Evolutionary conservation across 1,284 basidiomycete species (phyloP), one percentile per base, ranked within the genome.

Genomic region (Sporisorium scitamineum): DNA sequence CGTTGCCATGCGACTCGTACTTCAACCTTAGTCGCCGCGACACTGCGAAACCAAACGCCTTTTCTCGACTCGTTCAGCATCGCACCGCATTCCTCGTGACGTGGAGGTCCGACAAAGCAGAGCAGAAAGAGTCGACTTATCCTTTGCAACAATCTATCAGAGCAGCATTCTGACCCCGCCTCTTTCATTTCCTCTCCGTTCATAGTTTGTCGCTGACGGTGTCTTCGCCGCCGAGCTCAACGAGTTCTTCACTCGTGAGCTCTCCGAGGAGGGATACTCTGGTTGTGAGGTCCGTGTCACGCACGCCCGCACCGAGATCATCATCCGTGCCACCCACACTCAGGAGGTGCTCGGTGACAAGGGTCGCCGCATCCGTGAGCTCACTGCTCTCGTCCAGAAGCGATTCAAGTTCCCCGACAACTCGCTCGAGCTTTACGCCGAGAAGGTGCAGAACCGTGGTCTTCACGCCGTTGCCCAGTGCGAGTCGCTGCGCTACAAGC

Each of bases 301-400:
- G 83, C 97, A 99, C 88, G 95, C 96, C 80, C 93, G 96, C 86
- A 99, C 97, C 82, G 97, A 99, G 92, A 98, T 99, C 87, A 99
- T 99, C 89, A 97, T 99, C 89, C 94, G 97, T 85, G 97, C 97
- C 75, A 98, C 96, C 85, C 96, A 98, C 90, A 99, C 97, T 81
- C 97, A 99, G 88, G 97, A 99, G 87, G 97, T 99, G 82, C 91
- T 99, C 81, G 97, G 97, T 86, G 96, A 99, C 90, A 98, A 99
- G 89, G 97, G 96, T 83, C 95, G 97, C 86, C 93, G 97, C 87
- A 99, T 99, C 86, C 93, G 97, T 86, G 97, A 99, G 89, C 91
- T 99, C 84, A 99, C 97, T 79, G 90, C 95, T 59, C 93, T 99
- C 87, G 94, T 99, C 80, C 94, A 96, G 89, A 99, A 99, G 89